Percentiles rank a stretch among this genome's conserved stretches.
These are phyloP conservation scores for Thielaviopsis ethacetica DNA, from an alignment of 2,329 filamentous ascomycete genomes.

Conservation along the genomic window DNA sequence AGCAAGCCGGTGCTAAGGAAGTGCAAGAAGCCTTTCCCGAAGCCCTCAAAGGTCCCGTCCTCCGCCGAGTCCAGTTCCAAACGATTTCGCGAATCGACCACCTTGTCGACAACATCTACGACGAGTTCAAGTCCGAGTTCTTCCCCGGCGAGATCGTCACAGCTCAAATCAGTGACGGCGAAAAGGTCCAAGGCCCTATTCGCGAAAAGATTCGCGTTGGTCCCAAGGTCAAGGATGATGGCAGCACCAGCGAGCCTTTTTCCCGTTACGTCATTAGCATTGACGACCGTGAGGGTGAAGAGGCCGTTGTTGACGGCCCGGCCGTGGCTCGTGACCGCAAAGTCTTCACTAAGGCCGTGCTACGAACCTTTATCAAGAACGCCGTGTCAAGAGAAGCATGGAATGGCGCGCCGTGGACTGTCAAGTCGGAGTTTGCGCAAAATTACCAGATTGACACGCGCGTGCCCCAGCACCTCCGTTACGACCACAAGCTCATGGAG, in stretches of 20 bases:
- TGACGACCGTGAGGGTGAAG: slow-evolving; percentile 48
- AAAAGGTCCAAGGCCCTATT: slow-evolving; percentile 56
- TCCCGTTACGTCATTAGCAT: slow-evolving; percentile 70
- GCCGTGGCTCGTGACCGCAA: slow-evolving; percentile 79
- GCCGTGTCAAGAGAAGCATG: slow-evolving; percentile 83
- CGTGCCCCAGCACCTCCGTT: slow-evolving; percentile 64
- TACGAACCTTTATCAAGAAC: slow-evolving; percentile 88
- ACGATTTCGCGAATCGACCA: slow-evolving; percentile 80
- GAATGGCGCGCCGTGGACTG: slow-evolving; percentile 93
- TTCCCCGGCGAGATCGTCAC: slow-evolving; percentile 77
- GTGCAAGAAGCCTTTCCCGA: slow-evolving; percentile 88
- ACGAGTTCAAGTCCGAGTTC: slow-evolving; percentile 76
- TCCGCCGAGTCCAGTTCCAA: slow-evolving; percentile 83
- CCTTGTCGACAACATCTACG: slow-evolving; percentile 49
- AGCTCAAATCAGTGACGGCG: slow-evolving; percentile 51
- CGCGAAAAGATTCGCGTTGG: slow-evolving; percentile 74
- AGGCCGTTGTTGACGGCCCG: slow-evolving; percentile 63
- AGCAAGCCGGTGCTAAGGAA: slow-evolving; percentile 68
- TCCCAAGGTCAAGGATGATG: slow-evolving; percentile 45
- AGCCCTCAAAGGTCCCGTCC: slow-evolving; percentile 73
- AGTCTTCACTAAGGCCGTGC: slow-evolving; percentile 83
- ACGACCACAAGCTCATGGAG: slow-evolving; percentile 64
- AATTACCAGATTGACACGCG: slow-evolving; percentile 77
- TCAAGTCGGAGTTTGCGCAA: slow-evolving; percentile 71
- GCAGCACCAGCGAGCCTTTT: slow-evolving; percentile 51